Evolutionary conservation across 2,329 filamentous ascomycete genomes (phyloP).

Genomic region (Sarocladiaceae sp.): DNA sequence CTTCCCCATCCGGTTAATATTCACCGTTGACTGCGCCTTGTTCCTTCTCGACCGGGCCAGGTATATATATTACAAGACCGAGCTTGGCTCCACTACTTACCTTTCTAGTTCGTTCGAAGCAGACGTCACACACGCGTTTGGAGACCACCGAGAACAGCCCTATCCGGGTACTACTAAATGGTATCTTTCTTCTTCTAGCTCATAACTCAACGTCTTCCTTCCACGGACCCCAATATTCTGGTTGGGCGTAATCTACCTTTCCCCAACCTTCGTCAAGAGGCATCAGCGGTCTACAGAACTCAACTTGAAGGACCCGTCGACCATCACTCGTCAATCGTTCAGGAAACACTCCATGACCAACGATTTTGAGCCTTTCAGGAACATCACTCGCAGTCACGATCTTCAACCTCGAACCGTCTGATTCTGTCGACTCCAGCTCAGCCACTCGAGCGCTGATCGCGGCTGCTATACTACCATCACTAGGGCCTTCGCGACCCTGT

Average conservation of each 20-base stretch:
- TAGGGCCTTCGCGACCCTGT: slow-evolving; percentile 9
- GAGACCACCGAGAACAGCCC: no score
- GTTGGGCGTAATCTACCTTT: slow-evolving; percentile 1
- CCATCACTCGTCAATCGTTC: background rate
- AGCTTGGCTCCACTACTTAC: background rate
- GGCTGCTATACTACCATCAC: slow-evolving; percentile 9
- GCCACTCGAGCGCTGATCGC: slow-evolving; percentile 2
- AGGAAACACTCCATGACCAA: slow-evolving; percentile 6
- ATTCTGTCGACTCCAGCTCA: slow-evolving; percentile 2
- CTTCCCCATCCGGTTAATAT: background rate
- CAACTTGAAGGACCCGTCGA: background rate
- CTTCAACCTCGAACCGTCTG: no score
- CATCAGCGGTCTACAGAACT: background rate
- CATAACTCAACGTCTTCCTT: slow-evolving; percentile 4
- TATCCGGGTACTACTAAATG: no score
- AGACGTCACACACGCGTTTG: no score
- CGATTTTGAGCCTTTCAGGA: background rate
- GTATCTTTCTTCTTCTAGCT: background rate
- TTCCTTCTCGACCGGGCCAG: background rate
- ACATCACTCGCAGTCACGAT: background rate
- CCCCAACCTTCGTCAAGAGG: slow-evolving; percentile 10
- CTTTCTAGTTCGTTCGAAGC: no score
- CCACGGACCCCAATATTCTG: background rate
- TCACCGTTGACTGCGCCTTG: background rate
- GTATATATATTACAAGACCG: background rate